Base-by-base conservation (phyloP, 2,329 filamentous ascomycete species). In the Pseudogymnoascus sp. region DNA sequence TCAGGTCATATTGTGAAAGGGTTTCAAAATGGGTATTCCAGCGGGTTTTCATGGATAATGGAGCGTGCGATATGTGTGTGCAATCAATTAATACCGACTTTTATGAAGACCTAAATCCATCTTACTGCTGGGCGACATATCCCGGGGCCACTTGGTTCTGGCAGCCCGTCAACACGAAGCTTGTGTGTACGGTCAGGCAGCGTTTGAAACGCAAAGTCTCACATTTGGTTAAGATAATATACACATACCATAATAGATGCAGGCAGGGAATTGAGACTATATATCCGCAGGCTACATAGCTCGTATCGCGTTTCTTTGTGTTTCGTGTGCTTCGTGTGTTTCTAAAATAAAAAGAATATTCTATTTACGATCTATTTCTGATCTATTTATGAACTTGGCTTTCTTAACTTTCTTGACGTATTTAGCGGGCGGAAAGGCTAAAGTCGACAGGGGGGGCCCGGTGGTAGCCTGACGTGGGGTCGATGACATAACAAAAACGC, bases 361-460 rank as follows among this genome's bases (percentile, higher is more conserved):
- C 28, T 56, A 56, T 56, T 34, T 28, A 49, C 12, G 43, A 28
- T 16, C 12, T 23, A 25, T 25, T 16, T 28, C 9, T 14, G 14
- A 16, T 53, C 25, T 56, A 34, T 56, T 56, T 34, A 18, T 11
- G 25, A 56, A 14, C 25, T 34, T 34, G 49, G 49, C 49, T 16
- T 53, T 21, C 25, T 34, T 56, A 7, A 56, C 49, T 34, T 56
- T 56, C 46, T 56, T 56, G 49, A 56, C 49, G 49, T 56, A 56
- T 56, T 56, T 56, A 56, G 49, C 49, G 49, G 49, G 49, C 49
- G 25, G 28, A 56, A 56, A 56, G 49, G 49, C 28, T 56, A 56
- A 56, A 34, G 49, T 56, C 49, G 28, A 56, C 49, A 56, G 49
- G 49, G 49, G 49, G 16, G 4, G 3, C 12, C 28, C 2, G 12